Percentiles rank a stretch among this genome's conserved stretches.
These are phyloP conservation scores for Schizonepeta tenuifolia DNA, from an alignment of 257 asterid genomes.

Conservation along the genomic window DNA sequence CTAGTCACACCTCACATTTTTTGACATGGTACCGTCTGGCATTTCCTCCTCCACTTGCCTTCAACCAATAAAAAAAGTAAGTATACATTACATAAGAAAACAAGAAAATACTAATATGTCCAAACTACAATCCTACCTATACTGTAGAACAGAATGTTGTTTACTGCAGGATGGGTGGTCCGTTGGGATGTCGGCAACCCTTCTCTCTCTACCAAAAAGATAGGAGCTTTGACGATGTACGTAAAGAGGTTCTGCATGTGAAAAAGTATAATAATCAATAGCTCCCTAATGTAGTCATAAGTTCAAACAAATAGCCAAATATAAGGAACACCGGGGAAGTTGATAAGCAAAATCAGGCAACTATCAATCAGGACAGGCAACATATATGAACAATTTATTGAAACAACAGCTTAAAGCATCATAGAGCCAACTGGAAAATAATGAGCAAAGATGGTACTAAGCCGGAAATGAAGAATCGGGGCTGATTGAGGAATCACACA, in stretches of 20 bases:
- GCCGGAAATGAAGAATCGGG: not conserved
- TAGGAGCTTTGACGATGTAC: slow-evolving; percentile 96
- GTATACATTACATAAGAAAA: slow-evolving; percentile 5
- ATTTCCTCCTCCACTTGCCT: slow-evolving; percentile 95
- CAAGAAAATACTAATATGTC: slow-evolving; percentile 10
- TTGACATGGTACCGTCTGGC: slow-evolving; percentile 71
- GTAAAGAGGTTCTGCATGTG: slow-evolving; percentile 79
- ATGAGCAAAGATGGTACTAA: not conserved
- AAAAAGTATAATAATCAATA: slow-evolving; percentile 23
- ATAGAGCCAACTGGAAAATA: not conserved
- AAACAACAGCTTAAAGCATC: slow-evolving; percentile 21
- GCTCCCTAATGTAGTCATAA: slow-evolving; percentile 9
- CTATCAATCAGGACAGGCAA: not conserved
- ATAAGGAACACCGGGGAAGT: slow-evolving; percentile 8
- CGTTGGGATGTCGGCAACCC: slow-evolving; percentile 93
- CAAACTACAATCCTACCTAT: slow-evolving; percentile 57
- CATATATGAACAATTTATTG: not conserved
- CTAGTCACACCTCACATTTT: slow-evolving; percentile 68
- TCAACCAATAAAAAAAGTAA: slow-evolving; percentile 32
- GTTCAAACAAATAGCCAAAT: not conserved
- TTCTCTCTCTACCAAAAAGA: slow-evolving; percentile 98
- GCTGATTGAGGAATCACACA: not conserved
- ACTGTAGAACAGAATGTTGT: slow-evolving; percentile 98
- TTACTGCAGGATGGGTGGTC: slow-evolving; percentile 99
- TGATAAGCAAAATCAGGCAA: slow-evolving; percentile 10